Percentiles rank a stretch among this genome's conserved stretches.
These are phyloP conservation scores for Leptodontidium sp. DNA, from an alignment of 2,329 filamentous ascomycete genomes.

Conservation along the genomic window DNA sequence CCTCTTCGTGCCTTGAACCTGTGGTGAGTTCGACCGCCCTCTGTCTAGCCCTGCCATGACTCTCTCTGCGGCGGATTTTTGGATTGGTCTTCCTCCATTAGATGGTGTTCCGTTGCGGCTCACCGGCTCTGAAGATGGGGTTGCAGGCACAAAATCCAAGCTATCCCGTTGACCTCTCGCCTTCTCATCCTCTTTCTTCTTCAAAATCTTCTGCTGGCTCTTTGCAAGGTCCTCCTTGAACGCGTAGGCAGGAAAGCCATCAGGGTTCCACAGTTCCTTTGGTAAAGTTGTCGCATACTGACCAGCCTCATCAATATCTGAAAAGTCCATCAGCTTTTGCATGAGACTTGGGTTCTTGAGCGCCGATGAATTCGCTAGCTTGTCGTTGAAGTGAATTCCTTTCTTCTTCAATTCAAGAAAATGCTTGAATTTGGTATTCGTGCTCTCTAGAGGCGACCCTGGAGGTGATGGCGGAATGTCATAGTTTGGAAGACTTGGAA, in stretches of 20 bases:
- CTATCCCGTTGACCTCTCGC: constrained; percentile 42
- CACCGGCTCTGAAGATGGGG: constrained; percentile 32
- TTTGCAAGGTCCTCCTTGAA: constrained; percentile 59
- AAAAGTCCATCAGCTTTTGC: constrained; percentile 77
- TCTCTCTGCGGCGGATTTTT: constrained; percentile 47
- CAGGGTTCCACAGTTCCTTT: constrained; percentile 65
- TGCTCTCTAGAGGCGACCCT: constrained; percentile 59
- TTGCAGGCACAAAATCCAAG: constrained; percentile 47
- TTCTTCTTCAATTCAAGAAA: constrained; percentile 82
- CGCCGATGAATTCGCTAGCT: constrained; percentile 70
- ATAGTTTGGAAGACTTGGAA: constrained; percentile 76
- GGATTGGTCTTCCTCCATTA: constrained; percentile 32
- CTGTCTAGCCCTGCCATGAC: constrained; percentile 48
- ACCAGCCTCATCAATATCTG: constrained; percentile 60
- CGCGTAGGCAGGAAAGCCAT: constrained; percentile 62
- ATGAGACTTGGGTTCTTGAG: constrained; percentile 76
- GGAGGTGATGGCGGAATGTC: constrained; percentile 79
- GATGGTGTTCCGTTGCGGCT: constrained; percentile 40
- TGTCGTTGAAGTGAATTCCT: constrained; percentile 80
- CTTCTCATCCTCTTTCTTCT: constrained; percentile 45
- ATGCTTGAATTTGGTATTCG: constrained; percentile 73
- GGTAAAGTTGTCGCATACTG: constrained; percentile 73
- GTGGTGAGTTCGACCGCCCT: constrained; percentile 44
- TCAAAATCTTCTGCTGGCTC: constrained; percentile 51
- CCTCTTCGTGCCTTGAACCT: constrained; percentile 44